Percentiles rank a stretch among this genome's conserved stretches.
phyloP scores from a whole-genome alignment of 306 rosid genomes.

The Betula pendula region DNA sequence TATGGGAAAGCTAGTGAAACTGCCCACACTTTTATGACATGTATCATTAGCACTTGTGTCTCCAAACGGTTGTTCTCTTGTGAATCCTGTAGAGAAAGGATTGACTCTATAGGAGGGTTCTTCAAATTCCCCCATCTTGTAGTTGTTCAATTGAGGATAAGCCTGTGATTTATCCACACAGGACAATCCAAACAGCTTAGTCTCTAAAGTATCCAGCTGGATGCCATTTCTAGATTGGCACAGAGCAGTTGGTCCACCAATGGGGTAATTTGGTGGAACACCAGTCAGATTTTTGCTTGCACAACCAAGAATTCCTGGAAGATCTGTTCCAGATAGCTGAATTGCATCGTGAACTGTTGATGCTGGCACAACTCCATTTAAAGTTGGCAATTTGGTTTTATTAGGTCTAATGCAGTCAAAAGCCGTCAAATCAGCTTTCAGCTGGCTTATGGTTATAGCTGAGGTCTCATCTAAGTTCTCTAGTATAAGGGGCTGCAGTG shows the following conservation, averaged over 20 bases:
- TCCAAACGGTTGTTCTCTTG: slow-evolving; percentile 35
- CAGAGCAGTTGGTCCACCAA: slow-evolving; percentile 19
- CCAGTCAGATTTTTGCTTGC: slow-evolving; percentile 25
- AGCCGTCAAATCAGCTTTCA: slow-evolving; percentile 38
- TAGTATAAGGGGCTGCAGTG: slow-evolving; percentile 34
- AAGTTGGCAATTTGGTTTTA: slow-evolving; percentile 22
- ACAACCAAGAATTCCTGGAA: slow-evolving; percentile 26
- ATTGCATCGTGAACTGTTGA: slow-evolving; percentile 33
- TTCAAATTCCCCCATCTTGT: slow-evolving; percentile 39
- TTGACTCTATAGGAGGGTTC: slow-evolving; percentile 32
- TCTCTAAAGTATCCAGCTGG: slow-evolving; percentile 34
- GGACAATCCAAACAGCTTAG: slow-evolving; percentile 33
- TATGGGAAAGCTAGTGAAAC: slow-evolving; percentile 42
- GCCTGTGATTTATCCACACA: slow-evolving; percentile 41
- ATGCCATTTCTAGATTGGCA: slow-evolving; percentile 17
- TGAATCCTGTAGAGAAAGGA: slow-evolving; percentile 31
- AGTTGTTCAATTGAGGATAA: slow-evolving; percentile 33
- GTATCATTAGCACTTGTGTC: slow-evolving; percentile 25
- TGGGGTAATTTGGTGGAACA: slow-evolving; percentile 26
- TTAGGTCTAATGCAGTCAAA: slow-evolving; percentile 25
- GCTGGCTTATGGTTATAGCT: slow-evolving; percentile 22
- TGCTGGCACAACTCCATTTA: slow-evolving; percentile 27
- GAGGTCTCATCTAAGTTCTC: slow-evolving; percentile 44
- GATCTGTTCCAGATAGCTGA: slow-evolving; percentile 22
- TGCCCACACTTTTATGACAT: slow-evolving; percentile 21